Base-by-base conservation (phyloP, 352 stramenopile genomes). In the Phytophthora idaei region DNA sequence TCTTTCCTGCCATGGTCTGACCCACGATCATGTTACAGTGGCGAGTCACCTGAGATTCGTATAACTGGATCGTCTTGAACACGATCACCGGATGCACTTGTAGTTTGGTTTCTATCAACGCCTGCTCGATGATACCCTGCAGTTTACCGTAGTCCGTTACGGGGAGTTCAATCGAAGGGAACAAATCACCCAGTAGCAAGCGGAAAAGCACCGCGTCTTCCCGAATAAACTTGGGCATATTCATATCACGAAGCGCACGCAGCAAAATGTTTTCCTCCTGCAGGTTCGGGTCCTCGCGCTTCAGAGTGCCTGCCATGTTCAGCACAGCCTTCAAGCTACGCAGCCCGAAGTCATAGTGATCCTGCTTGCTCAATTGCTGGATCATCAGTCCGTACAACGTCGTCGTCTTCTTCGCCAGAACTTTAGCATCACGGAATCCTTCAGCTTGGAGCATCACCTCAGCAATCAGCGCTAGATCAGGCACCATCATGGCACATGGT, bases 231-330 rank as follows among this genome's bases (percentile, higher is more conserved):
- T 98, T 98, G 3, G 93, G 92, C 74, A 98, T 94, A 69, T 98
- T 98, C 73, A 95, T 98, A 58, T 98, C 95, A 10, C 97, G 87
- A 48, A 99, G 75, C 3, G 97, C 98, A 56, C 96, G 89, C 37
- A 99, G 90, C 5, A 99, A 77, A 52, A 99, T 95, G 44, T 96
- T 97, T 31, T 97, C 90, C 75, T 99, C 97, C n/a, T 94, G 85
- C 32, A 97, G 80, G 53, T 98, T 97, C 0, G 88, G 80, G 61
- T 99, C 98, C 61, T 98, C 89, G 21, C 97, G 93, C 76, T 99
- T 99, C 17, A 96, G 61, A 3, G 81, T 72, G 3, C 89, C 89
- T 51, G 89, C 85, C 85, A 93, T 93, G 53, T 91, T 92, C n/a
- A 96, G 73, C 46, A 96, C 89, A 9, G 87, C 85, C 68, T 95